A percentile compares a stretch with the other conserved stretches of the same genome.
phyloP scores from a whole-genome alignment of 768 basidiomycete genomes.

The Guyanaporus albipodus region DNA sequence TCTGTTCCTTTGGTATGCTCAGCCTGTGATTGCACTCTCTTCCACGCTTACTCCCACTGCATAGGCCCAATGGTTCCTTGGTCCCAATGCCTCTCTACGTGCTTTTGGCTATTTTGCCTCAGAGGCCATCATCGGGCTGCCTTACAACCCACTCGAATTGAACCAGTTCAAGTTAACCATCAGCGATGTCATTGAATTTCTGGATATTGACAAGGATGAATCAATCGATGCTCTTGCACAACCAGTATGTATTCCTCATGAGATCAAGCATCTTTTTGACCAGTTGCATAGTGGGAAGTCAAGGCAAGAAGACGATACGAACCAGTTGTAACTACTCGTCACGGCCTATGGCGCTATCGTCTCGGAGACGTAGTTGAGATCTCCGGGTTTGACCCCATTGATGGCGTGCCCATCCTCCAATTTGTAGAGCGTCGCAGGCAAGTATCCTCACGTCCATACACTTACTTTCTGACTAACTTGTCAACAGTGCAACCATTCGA shows the following conservation, averaged over 20 bases:
- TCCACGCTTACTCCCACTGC: no score
- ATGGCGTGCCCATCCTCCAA: slow-evolving; percentile 15
- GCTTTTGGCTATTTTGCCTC: slow-evolving; percentile 1
- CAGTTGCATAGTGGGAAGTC: slow-evolving; percentile 14
- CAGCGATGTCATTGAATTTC: slow-evolving; percentile 11
- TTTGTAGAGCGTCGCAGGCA: slow-evolving; percentile 17
- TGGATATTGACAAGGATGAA: slow-evolving; percentile 10
- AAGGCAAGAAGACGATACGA: slow-evolving; percentile 15
- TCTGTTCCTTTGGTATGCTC: not conserved
- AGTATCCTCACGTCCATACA: not conserved
- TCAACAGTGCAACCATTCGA: not conserved
- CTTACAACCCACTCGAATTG: slow-evolving; percentile 5
- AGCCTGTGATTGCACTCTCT: no score
- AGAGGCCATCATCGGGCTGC: slow-evolving; percentile 4
- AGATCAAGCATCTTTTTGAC: not conserved
- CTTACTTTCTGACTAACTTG: not conserved
- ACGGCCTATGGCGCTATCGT: slow-evolving; percentile 23
- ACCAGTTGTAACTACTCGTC: slow-evolving; percentile 11
- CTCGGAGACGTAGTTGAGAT: slow-evolving; percentile 22
- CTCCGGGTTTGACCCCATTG: slow-evolving; percentile 15
- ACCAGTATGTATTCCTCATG: not conserved
- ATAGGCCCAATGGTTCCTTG: slow-evolving; percentile 10
- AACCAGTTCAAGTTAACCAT: slow-evolving; percentile 8
- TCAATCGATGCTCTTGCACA: not conserved
- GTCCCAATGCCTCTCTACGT: not conserved